Evolutionary conservation across 257 asterid genomes (phyloP).

Genomic region (Parsonsia alboflavescens): DNA sequence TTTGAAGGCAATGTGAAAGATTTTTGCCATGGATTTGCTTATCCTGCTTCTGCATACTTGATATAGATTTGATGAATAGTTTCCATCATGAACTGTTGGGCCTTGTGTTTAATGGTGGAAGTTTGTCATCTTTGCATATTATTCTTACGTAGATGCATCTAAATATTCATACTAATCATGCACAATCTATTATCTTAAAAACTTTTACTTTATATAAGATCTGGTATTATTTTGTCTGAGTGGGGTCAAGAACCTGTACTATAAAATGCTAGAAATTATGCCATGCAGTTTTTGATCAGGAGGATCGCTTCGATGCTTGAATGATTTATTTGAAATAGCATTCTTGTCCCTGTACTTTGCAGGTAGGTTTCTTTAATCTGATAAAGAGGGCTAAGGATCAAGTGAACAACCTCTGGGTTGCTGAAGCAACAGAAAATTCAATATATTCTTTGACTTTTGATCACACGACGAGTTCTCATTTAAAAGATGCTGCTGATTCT

Average conservation of each 20-base stretch:
- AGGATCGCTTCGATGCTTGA: neutral
- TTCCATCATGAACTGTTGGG: neutral
- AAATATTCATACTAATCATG: neutral
- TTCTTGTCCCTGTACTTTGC: constrained; percentile 11
- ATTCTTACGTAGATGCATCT: neutral
- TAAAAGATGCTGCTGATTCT: constrained; percentile 54
- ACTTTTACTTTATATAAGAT: neutral
- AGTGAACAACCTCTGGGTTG: constrained; percentile 76
- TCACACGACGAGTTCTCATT: constrained; percentile 39
- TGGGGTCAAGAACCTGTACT: neutral
- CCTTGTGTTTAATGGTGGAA: neutral
- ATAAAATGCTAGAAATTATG: neutral
- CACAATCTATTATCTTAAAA: neutral
- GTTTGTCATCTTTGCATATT: neutral
- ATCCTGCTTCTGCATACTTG: neutral
- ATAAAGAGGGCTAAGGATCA: constrained; percentile 68
- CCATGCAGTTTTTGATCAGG: neutral
- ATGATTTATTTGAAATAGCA: neutral
- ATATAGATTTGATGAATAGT: neutral
- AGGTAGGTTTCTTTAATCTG: constrained; percentile 90
- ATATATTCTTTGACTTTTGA: constrained; percentile 59
- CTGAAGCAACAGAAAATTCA: constrained; percentile 89
- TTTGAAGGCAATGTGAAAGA: neutral
- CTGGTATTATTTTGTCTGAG: neutral
- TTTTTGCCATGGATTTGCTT: neutral